A percentile compares a stretch with the other conserved stretches of the same genome.
These are phyloP conservation scores for Myxozyma geophila DNA, from an alignment of 805 yeast genomes.

Conservation along the genomic window DNA sequence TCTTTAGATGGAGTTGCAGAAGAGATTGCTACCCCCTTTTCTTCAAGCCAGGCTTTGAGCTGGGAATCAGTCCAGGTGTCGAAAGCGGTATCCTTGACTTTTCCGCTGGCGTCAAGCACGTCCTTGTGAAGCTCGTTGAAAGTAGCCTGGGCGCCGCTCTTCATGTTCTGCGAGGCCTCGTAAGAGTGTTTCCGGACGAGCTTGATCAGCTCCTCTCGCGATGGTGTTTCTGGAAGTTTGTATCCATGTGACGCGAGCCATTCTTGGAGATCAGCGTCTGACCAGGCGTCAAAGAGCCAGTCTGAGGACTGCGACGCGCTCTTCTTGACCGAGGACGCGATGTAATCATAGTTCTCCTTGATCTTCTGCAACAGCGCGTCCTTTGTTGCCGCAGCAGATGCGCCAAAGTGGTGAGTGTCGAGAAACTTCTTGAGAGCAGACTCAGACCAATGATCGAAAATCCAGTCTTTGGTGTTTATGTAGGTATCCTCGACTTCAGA, in stretches of 20 bases:
- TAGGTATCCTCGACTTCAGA: constrained; percentile 17
- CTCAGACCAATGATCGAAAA: constrained; percentile 30
- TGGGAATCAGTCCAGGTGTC: constrained; percentile 51
- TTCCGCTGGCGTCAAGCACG: constrained; percentile 47
- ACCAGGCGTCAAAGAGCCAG: constrained; percentile 40
- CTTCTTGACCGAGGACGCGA: constrained; percentile 17
- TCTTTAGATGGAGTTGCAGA: constrained; percentile 22
- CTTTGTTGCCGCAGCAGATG: constrained; percentile 21
- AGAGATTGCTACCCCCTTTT: constrained; percentile 44
- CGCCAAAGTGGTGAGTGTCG: constrained; percentile 20
- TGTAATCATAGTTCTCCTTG: constrained; percentile 28
- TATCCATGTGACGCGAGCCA: constrained; percentile 36
- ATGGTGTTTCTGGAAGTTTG: constrained; percentile 24
- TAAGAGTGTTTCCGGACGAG: constrained; percentile 25
- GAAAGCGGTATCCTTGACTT: constrained; percentile 46
- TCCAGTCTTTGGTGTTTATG: constrained; percentile 23
- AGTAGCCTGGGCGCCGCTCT: constrained; percentile 22
- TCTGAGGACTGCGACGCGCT: constrained; percentile 13
- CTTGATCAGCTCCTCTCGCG: constrained; percentile 20
- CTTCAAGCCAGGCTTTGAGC: constrained; percentile 51
- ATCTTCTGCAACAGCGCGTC: constrained; percentile 26
- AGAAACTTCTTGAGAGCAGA: constrained; percentile 28
- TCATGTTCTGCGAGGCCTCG: constrained; percentile 18
- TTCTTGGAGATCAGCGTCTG: constrained; percentile 34
- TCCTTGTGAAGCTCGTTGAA: constrained; percentile 43